Base-by-base conservation (phyloP, 2,329 filamentous ascomycete species). In the Sclerotinia trifoliorum region DNA sequence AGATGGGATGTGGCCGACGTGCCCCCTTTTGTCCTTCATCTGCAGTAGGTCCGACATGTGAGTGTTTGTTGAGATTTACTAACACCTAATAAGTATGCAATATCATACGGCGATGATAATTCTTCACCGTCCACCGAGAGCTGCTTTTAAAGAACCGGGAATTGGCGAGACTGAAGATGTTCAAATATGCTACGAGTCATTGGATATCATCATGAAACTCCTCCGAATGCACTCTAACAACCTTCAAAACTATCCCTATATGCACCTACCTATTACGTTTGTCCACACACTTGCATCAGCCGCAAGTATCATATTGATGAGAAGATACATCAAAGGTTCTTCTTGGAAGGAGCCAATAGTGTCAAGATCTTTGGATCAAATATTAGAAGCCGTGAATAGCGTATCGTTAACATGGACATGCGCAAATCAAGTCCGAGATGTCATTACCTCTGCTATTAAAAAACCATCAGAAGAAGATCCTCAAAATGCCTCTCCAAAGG, bases 71-170 rank as follows among this genome's bases (percentile, higher is more conserved):
- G n/a, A 24, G 0, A 46, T 32, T 21, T 52, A 46, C 42, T 62
- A 56, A 65, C 42, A 39, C 39, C 13, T 17, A 39, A 29, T 5
- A n/a, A 72, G 71, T 70, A 82, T 84, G 79, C 73, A 81, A 21
- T 84, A 83, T 70, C 82, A 84, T 68, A 83, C 82, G 0, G 79
- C 80, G 60, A 83, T 84, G 81, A 83, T 83, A 26, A 83, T 84
- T 61, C 79, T 84, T 3, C 82, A 84, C 69, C 79, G 83, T 0
- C 83, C 83, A 2, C 82, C 82, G 1, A 79, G 78, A 3, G 79
- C 82, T 61, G 76, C 81, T 49, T 79, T 83, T 52, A 76, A 78
- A 68, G 80, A 80, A 48, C 77, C 78, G 1, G 79, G 76, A 1
- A 78, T 81, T 17, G 75, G 78, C 3, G 77, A 77, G 6, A 80